These are phyloP conservation scores for Meredithiella fracta DNA, from an alignment of 2,329 filamentous ascomycete species.

Conservation along the genomic window DNA sequence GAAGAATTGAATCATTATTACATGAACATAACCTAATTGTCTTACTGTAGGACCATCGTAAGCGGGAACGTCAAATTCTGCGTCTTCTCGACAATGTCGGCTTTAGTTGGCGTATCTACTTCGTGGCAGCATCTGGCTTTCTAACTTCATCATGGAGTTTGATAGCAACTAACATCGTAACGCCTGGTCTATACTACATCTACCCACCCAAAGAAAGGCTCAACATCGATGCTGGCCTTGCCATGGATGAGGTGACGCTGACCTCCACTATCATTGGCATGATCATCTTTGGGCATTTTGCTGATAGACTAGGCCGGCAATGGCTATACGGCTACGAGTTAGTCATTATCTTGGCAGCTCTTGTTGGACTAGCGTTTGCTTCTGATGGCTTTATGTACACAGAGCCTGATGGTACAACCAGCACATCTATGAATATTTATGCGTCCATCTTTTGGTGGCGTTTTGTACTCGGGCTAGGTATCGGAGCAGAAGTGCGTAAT, in stretches of 20 bases:
- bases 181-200: constrained; percentile 18
- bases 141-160: constrained; percentile 20
- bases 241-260: constrained; percentile 18
- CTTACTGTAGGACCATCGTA: constrained; percentile 1
- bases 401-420: constrained; percentile 4
- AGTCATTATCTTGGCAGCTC: constrained; percentile 17
- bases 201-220: constrained; percentile 16
- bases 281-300: constrained; percentile 18
- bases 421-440: constrained; percentile 18
- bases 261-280: constrained; percentile 17
- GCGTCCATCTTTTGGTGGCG: constrained; percentile 17
- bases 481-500: constrained; percentile 19
- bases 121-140: constrained; percentile 19
- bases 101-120: constrained; percentile 19
- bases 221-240: constrained; percentile 11
- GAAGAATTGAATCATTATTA: neutral
- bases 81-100: constrained; percentile 16
- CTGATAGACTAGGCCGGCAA: constrained; percentile 18
- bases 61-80: constrained; percentile 14
- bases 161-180: constrained; percentile 20
- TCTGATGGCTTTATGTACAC: constrained; percentile 15
- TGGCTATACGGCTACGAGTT: constrained; percentile 19
- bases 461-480: constrained; percentile 18
- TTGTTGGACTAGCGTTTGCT: constrained; percentile 16
- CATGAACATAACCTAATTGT: neutral